Percentiles rank a stretch among this genome's conserved stretches.
Evolutionary conservation across 2,329 filamentous ascomycete genomes (phyloP).

Genomic region (Apiospora koreana): DNA sequence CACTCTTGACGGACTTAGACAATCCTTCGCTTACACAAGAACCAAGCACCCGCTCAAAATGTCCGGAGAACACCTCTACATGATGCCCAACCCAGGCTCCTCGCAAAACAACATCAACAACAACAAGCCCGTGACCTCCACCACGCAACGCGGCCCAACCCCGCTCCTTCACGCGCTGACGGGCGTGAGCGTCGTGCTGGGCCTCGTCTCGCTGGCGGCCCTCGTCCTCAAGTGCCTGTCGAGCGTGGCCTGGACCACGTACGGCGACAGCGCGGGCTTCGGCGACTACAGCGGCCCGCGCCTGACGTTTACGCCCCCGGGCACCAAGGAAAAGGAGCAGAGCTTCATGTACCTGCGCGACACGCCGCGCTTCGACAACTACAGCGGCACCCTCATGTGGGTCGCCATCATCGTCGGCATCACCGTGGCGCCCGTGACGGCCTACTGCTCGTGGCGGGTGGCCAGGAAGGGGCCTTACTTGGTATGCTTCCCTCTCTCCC

Average conservation of each 20-base stretch:
- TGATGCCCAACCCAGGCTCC: neutral
- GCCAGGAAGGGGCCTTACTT: neutral
- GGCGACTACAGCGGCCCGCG: neutral
- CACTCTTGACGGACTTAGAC: neutral
- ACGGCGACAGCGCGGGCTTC: too few species aligned
- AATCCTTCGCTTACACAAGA: neutral
- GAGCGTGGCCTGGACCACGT: neutral
- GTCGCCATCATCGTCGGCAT: neutral
- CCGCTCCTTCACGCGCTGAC: neutral
- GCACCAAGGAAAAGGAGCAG: neutral
- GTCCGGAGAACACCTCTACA: neutral
- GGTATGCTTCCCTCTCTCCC: neutral
- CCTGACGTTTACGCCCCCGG: neutral
- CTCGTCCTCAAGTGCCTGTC: neutral
- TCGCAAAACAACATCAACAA: neutral
- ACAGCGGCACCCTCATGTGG: neutral
- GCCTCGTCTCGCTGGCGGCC: neutral
- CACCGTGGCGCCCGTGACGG: neutral
- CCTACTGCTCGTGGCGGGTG: neutral
- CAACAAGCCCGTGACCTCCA: neutral
- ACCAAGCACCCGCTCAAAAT: neutral
- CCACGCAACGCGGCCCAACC: neutral
- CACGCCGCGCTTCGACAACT: neutral
- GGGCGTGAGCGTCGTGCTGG: neutral
- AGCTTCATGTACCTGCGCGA: neutral